Conservation (phyloP, 805 yeast genomes). For the Candida parachauliodes region DNA sequence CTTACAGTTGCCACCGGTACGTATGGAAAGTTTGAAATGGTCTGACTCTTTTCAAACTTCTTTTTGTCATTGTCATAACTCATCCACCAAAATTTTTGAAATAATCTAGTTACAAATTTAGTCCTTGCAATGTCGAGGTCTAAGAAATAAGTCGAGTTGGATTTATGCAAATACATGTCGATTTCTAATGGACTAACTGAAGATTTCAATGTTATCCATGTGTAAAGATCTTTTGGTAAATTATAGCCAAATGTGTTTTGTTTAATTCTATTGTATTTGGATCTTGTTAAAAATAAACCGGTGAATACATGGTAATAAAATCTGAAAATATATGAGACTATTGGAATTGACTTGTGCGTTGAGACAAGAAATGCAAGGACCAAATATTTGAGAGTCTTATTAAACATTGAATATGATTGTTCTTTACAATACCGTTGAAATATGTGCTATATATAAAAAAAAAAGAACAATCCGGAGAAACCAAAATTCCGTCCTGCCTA, state of each 20-base stretch:
- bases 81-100: conserved; percentile 53
- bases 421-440: too few species aligned
- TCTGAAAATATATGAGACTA: conserved; percentile 54
- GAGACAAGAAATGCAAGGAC: conserved; percentile 26
- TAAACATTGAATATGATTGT: too few species aligned
- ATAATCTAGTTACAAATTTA: conserved; percentile 51
- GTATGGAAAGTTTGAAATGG: conserved; percentile 47
- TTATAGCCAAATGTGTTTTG: conserved; percentile 33
- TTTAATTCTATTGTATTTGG: conserved; percentile 17
- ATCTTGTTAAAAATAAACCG: conserved; percentile 37
- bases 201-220: conserved; percentile 41
- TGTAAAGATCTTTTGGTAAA: conserved; percentile 36
- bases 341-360: conserved; percentile 64
- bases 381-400: conserved; percentile 8
- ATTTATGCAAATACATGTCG: conserved; percentile 84
- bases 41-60: conserved; percentile 23
- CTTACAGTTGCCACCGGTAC: conserved; percentile 75
- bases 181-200: conserved; percentile 75
- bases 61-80: conserved; percentile 37
- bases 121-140: conserved; percentile 81
- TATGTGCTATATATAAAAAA: too few species aligned
- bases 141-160: conserved; percentile 77
- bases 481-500: too few species aligned
- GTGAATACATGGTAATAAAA: conserved; percentile 50
- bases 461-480: too few species aligned